Percentiles rank a stretch among this genome's conserved stretches.
Conservation (phyloP, 768 basidiomycete species). For the Trichaptum fuscoviolaceum region DNA sequence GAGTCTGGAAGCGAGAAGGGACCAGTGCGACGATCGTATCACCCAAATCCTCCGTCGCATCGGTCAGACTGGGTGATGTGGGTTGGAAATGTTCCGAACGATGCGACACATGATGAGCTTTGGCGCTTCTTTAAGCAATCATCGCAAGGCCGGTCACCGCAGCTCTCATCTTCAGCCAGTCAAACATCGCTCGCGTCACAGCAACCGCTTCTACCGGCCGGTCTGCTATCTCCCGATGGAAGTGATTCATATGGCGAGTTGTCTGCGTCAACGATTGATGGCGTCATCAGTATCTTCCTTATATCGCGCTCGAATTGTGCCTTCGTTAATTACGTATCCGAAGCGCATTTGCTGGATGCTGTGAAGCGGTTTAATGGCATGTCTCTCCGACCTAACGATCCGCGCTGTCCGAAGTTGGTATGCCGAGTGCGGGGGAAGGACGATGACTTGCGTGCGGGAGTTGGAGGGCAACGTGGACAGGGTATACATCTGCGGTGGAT, state of each 20-base stretch:
- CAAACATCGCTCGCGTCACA: conserved; percentile 11
- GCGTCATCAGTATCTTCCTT: conserved; percentile 82
- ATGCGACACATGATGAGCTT: conserved; percentile 79
- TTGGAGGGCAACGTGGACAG: conserved; percentile 84
- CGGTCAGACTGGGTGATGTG: conserved; percentile 95
- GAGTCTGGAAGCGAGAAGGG: conserved; percentile 22
- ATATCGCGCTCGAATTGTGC: conserved; percentile 95
- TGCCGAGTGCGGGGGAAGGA: conserved; percentile 77
- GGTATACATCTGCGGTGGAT: conserved; percentile 84
- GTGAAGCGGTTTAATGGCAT: conserved; percentile 70
- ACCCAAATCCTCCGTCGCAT: conserved; percentile 65
- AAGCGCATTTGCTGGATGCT: conserved; percentile 56
- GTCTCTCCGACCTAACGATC: conserved; percentile 63
- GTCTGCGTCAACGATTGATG: conserved; percentile 30
- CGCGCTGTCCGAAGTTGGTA: conserved; percentile 70
- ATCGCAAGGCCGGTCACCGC: conserved; percentile 12
- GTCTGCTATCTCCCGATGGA: neutral
- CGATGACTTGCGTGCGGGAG: conserved; percentile 85
- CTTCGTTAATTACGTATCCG: conserved; percentile 81
- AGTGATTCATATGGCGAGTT: neutral
- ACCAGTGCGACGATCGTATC: conserved; percentile 48
- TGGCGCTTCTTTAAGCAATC: conserved; percentile 72
- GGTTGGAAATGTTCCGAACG: conserved; percentile 87
- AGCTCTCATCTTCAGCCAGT: conserved; percentile 10
- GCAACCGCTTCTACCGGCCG: neutral